These are phyloP conservation scores for Pholiota conissans DNA, from an alignment of 768 basidiomycete species.

Conservation along the genomic window DNA sequence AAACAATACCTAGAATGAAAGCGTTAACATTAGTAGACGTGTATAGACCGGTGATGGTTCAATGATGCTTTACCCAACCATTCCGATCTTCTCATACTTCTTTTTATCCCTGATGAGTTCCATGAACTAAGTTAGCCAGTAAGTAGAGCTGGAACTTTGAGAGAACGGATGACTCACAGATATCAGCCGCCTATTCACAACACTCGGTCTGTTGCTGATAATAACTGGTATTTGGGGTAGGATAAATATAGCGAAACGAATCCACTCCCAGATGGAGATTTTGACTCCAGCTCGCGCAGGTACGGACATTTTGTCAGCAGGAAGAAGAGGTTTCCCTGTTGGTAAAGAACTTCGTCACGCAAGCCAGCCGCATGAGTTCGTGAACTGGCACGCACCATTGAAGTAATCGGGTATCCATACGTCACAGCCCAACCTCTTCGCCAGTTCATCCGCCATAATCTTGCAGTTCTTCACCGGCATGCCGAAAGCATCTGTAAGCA, in stretches of 20 bases:
- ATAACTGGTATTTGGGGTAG: conserved; percentile 26
- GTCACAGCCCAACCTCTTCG: conserved; percentile 50
- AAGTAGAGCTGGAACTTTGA: neutral
- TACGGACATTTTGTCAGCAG: conserved; percentile 22
- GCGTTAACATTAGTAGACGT: neutral
- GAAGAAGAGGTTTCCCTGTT: conserved; percentile 31
- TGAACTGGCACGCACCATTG: conserved; percentile 35
- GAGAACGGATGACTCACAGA: conserved; percentile 23
- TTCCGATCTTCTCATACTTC: conserved; percentile 42
- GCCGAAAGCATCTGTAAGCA: conserved; percentile 60
- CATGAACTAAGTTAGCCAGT: conserved; percentile 32
- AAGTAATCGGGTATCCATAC: conserved; percentile 68
- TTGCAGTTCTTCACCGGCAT: conserved; percentile 52
- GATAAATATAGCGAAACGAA: conserved; percentile 22
- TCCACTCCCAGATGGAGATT: conserved; percentile 24
- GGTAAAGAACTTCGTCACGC: neutral
- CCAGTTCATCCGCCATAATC: conserved; percentile 56
- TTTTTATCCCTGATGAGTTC: conserved; percentile 34
- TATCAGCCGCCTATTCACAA: conserved; percentile 29
- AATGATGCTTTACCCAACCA: conserved; percentile 34
- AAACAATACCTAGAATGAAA: conserved; percentile 39
- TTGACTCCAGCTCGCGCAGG: conserved; percentile 35
- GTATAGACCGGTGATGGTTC: too few relatives aligned
- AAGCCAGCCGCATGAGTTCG: neutral
- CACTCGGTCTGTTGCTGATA: conserved; percentile 31